Conservation (phyloP, 202 grass and related monocot genomes). For the Musa balbisiana region DNA sequence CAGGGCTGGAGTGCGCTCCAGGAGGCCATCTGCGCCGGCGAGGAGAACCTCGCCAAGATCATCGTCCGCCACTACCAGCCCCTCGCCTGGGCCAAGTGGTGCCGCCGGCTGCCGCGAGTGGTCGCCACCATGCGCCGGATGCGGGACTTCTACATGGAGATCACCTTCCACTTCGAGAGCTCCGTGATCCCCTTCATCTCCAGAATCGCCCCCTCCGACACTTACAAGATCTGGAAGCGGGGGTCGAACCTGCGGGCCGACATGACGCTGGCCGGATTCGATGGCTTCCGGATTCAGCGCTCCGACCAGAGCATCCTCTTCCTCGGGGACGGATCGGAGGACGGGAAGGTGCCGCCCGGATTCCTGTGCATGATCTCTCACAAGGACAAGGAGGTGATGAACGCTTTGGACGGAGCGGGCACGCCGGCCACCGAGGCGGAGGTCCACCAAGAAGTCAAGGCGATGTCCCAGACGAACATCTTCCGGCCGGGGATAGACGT, state of each 20-base stretch:
- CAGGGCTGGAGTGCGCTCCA: constrained; percentile 89
- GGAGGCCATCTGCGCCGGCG: constrained; percentile 86
- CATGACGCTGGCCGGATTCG: constrained; percentile 95
- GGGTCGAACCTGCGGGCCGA: constrained; percentile 84
- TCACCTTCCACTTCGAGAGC: constrained; percentile 99
- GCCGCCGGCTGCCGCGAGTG: constrained; percentile 71
- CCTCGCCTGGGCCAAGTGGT: constrained; percentile 92
- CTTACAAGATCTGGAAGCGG: constrained; percentile 93
- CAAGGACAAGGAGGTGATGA: constrained; percentile 89
- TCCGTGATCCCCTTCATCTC: constrained; percentile 97
- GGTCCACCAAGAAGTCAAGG: constrained; percentile 71
- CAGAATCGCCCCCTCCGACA: constrained; percentile 87
- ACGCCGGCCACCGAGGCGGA: constrained; percentile 50
- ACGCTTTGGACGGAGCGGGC: constrained; percentile 64
- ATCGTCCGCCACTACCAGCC: constrained; percentile 92
- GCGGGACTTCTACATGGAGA: constrained; percentile 98
- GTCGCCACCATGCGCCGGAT: constrained; percentile 68
- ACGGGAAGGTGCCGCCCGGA: constrained; percentile 60
- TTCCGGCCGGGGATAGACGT: constrained; percentile 89
- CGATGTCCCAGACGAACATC: constrained; percentile 84
- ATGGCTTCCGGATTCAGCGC: constrained; percentile 91
- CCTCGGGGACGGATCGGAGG: constrained; percentile 74
- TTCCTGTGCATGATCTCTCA: constrained; percentile 89
- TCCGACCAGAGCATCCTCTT: constrained; percentile 93
- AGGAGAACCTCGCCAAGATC: constrained; percentile 70